Evolutionary conservation across 139 green algal genomes (phyloP).

Genomic region (Nannochloris sp.): DNA sequence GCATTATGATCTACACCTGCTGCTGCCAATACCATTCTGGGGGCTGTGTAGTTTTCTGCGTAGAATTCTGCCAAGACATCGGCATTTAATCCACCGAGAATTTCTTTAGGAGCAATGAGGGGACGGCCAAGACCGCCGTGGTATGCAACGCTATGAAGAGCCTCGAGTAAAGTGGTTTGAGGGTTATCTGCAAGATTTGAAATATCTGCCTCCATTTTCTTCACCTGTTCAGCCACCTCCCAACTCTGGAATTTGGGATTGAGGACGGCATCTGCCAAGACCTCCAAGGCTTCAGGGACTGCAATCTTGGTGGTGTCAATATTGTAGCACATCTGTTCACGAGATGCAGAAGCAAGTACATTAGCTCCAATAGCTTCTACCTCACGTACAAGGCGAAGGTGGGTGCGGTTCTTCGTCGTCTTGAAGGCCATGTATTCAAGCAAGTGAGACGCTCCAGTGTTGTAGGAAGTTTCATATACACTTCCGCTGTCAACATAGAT

Average conservation of each 20-base stretch:
- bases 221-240: conserved; percentile 60
- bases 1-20: conserved; percentile 71
- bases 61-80: conserved; percentile 62
- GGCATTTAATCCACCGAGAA: conserved; percentile 21
- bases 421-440: conserved; percentile 94
- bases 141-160: conserved; percentile 60
- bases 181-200: conserved; percentile 51
- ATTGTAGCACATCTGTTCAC: conserved; percentile 88
- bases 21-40: conserved; percentile 76
- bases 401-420: conserved; percentile 64
- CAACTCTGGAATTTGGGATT: conserved; percentile 73
- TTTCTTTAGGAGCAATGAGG: conserved; percentile 55
- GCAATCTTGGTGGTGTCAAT: conserved; percentile 75
- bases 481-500: conserved; percentile 83
- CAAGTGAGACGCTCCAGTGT: conserved; percentile 68
- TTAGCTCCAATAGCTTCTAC: conserved; percentile 85
- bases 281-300: conserved; percentile 75
- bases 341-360: conserved; percentile 65
- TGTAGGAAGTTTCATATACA: conserved; percentile 61
- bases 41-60: conserved; percentile 52
- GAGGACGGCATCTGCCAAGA: conserved; percentile 82
- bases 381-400: conserved; percentile 69
- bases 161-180: conserved; percentile 61
- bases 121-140: conserved; percentile 71
- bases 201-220: conserved; percentile 59